These are phyloP conservation scores for Dioscorea zingiberensis DNA, from an alignment of 106 monocot species.

Conservation along the genomic window DNA sequence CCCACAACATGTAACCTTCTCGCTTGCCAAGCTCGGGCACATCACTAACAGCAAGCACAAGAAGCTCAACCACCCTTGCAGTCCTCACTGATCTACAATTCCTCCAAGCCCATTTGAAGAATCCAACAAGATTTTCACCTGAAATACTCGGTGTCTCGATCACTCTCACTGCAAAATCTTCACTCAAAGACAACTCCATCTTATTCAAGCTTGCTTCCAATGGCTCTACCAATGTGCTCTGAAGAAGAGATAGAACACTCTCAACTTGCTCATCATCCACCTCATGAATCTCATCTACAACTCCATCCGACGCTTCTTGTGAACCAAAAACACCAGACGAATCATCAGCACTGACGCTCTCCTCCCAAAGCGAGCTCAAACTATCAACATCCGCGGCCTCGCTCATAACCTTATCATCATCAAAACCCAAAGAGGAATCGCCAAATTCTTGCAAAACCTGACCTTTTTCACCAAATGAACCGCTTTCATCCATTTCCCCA, in stretches of 20 bases:
- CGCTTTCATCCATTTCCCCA: neutral
- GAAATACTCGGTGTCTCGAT: slow-evolving; percentile 27
- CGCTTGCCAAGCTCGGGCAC: slow-evolving; percentile 25
- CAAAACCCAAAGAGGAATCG: neutral
- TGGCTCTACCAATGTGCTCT: slow-evolving; percentile 14
- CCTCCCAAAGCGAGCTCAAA: slow-evolving; percentile 25
- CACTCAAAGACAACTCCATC: slow-evolving; percentile 33
- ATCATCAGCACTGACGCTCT: slow-evolving; percentile 8
- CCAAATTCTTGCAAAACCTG: neutral
- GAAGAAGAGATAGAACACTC: slow-evolving; percentile 32
- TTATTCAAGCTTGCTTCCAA: slow-evolving; percentile 36
- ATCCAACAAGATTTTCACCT: slow-evolving; percentile 42
- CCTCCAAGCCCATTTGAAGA: slow-evolving; percentile 47
- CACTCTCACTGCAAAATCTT: slow-evolving; percentile 51
- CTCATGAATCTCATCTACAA: slow-evolving; percentile 5
- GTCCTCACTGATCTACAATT: slow-evolving; percentile 20
- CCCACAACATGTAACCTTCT: slow-evolving; percentile 70
- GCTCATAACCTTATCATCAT: neutral
- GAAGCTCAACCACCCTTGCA: slow-evolving; percentile 22
- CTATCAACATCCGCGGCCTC: slow-evolving; percentile 8
- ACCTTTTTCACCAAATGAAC: neutral
- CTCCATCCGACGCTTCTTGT: slow-evolving; percentile 3
- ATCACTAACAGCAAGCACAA: slow-evolving; percentile 32
- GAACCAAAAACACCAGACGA: slow-evolving; percentile 6
- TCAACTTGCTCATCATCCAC: slow-evolving; percentile 41